Evolutionary conservation across 1,284 basidiomycete species (phyloP), one percentile per base, ranked within the genome.

Genomic region (Athelia sp.): DNA sequence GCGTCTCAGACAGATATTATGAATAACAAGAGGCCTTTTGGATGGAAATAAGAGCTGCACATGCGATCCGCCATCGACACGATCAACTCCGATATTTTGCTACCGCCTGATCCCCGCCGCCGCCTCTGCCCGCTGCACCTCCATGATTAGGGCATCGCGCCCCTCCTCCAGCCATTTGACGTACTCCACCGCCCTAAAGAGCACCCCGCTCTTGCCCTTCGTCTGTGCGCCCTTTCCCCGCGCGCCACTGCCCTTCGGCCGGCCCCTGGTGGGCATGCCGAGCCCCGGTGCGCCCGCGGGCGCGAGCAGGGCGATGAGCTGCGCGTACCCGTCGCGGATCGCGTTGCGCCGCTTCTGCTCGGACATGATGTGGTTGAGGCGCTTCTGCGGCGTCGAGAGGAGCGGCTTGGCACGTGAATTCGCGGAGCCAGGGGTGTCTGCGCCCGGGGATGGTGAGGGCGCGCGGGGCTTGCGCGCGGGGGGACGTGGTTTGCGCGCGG

Each of bases 301-400:
- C 0, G 90, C 84, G 46, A 93, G 80, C 23, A 93, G 73, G 0
- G 82, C 69, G 31, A 90, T 91, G 38, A 94, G 71, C 60, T 90
- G 82, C 13, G 91, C 86, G 68, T 94, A 94, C 10, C 90, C 92
- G 54, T 92, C 87, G 31, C 91, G 82, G 57, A 94, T 94, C 44
- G 90, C 89, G 54, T 93, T 92, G 2, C 91, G 79, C 2, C 91
- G 83, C 65, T 92, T 93, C 68, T 94, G 92, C 68, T 94, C 91
- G 11, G 87, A 91, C 74, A 92, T 85, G 71, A 94, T 94, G 70
- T 94, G 91, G 64, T 94, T 94, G n/a, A 92, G 81, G 23, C 92
- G 82, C 65, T 94, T 94, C 64, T 94, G 91, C 0, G 89, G 90
- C 9, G 83, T 85, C 9, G 89, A 87, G 19, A 94, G 75, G 9